phyloP scores from a whole-genome alignment of 1,284 basidiomycete species.

The Sphagnurus paluster region DNA sequence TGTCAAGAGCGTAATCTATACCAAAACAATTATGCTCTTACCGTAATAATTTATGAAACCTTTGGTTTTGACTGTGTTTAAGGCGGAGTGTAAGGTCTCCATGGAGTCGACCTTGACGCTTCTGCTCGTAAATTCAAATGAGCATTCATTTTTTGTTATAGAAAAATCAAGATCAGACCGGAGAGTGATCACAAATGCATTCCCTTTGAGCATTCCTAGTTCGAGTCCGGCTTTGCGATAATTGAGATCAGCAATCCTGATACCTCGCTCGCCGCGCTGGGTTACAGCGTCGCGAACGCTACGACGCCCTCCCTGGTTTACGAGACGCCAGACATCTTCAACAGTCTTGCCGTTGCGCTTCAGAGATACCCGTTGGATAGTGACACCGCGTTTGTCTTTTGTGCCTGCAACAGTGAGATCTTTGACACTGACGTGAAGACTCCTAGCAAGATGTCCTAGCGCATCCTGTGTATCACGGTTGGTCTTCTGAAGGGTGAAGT shows the following conservation, averaged over 20 bases:
- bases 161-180: conserved; percentile 52
- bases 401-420: conserved; percentile 93
- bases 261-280: conserved; percentile 85
- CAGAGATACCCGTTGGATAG: conserved; percentile 89
- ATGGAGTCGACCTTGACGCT: conserved; percentile 79
- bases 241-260: conserved; percentile 86
- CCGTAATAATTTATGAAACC: conserved; percentile 99
- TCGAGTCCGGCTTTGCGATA: conserved; percentile 85
- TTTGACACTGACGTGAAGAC: conserved; percentile 72
- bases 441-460: conserved; percentile 75
- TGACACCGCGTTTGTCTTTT: conserved; percentile 98
- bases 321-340: conserved; percentile 82
- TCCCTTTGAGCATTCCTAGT: conserved; percentile 94
- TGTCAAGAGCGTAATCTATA: background rate
- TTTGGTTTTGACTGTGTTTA: conserved; percentile 79
- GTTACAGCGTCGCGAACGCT: conserved; percentile 58
- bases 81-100: conserved; percentile 72
- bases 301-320: conserved; percentile 65
- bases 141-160: conserved; percentile 8
- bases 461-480: conserved; percentile 98
- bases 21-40: conserved; percentile 26
- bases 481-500: conserved; percentile 96
- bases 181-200: conserved; percentile 93
- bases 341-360: conserved; percentile 79
- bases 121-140: conserved; percentile 40